Evolutionary conservation across 495 filamentous ascomycete genomes (phyloP), one percentile per base, ranked within the genome.

Genomic region (Daldinia grandis): DNA sequence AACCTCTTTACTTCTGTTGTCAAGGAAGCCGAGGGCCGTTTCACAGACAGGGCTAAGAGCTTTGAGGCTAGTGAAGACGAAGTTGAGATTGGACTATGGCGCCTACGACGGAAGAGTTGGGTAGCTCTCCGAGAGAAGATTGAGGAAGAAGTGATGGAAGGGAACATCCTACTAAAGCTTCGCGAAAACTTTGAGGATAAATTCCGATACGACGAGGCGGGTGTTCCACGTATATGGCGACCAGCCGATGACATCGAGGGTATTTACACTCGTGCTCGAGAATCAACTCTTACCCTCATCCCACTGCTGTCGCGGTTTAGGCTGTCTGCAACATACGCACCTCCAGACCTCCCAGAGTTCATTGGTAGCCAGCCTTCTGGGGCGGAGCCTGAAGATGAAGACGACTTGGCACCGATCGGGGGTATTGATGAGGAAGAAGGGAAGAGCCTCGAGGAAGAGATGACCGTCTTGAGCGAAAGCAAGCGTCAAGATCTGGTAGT

Each of bases 161-260:
- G 95, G 63, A 99, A 98, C 76, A 86, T 99, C 58, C 81, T 99
- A 7, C 86, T 99, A 64, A 99, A 99, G 79, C 87, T 99, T 30
- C 90, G 95, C 6, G 95, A 99, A 81, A 98, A 98, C 79, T 99
- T 99, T 70, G 95, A 99, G 74, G 95, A 99, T 81, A 97, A 96
- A 76, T 99, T 99, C 86, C 92, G 95, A 62, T 99, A 99, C 73
- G 96, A 99, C 69, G 94, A 97, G 53, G 89, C 88, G 14, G 96
- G 96, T 37, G 96, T 99, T 3, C 95, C 95, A 4, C 85, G 95
- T 38, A 97, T 99, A 75, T 99, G 95, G 95, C 90, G 96, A 21
- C 95, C 95, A 2, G 94, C 91, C 0, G 95, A 99, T 77, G 95
- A 98, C 76, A 98, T 99, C 73, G 96, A 99, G 79, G 93, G 94